Evolutionary conservation across 768 basidiomycete species (phyloP), one percentile per base, ranked within the genome.

Genomic region (Hygrophoropsis aurantiaca): DNA sequence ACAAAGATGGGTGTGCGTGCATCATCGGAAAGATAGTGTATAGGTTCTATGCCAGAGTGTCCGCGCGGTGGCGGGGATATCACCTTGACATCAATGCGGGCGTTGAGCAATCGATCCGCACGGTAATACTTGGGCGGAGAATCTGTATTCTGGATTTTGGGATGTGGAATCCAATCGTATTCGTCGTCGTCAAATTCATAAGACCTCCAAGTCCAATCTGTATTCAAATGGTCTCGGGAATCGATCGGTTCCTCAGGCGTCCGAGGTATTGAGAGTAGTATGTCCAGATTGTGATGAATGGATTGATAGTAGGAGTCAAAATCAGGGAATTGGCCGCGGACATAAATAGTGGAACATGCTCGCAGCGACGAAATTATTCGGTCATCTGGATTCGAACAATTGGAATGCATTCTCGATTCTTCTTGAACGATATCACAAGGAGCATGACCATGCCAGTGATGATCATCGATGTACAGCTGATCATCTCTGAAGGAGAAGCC

Each of bases 1-100:
- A 43, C 48, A 36, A 49, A 43, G 13, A 16, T 11, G 15, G 42
- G 48, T 13, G 23, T 26, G 11, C 46, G 26, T 15, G 39, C 40
- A 32, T 47, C 30, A 20, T 27, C 40, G 13, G 46, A 47, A 16
- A 47, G 32, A 25, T 47, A 47, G 39, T 47, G 46, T 9, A 41
- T 21, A 20, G 46, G 46, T 20, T 38, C 35, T 24, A 24, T 5
- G n/a, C 9, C 21, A n/a, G 11, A 2, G 15, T 20, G 15, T 9
- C 15, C 15, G n/a, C 13, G 11, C 0, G 15, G 9, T 11, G 16
- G 39, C 26, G 20, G 11, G 5, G 39, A 13, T 13, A 30, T 18
- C 10, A 47, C 13, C 6, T 26, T 18, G 3, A 47, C 16, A 40
- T 26, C 21, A 32, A 35, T 16, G 1, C 33, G 15, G 7, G 16